Evolutionary conservation across 306 rosid genomes (phyloP).

Genomic region (Nissolia schottii): DNA sequence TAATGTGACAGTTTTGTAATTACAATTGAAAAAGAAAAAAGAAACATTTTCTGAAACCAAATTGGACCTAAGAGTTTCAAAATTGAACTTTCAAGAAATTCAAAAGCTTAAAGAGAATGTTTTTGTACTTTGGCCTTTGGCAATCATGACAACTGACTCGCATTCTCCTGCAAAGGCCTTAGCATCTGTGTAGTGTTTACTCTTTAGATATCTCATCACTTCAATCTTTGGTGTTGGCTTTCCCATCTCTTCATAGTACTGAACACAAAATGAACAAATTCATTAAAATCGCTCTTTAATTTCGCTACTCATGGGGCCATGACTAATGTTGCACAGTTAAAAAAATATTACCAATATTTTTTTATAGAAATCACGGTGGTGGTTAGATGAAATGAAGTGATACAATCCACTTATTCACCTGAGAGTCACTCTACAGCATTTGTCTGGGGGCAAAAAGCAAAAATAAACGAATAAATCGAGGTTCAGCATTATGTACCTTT

Average conservation of each 20-base stretch:
- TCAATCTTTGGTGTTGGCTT: constrained; percentile 83
- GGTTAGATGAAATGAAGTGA: no score
- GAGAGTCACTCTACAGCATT: no score
- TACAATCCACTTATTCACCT: no score
- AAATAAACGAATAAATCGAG: background rate
- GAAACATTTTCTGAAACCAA: no score
- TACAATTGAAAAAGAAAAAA: no score
- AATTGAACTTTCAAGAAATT: background rate
- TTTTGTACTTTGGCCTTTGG: constrained; percentile 91
- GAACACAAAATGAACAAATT: constrained; percentile 13
- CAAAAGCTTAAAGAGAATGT: background rate
- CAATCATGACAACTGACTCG: constrained; percentile 91
- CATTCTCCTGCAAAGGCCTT: constrained; percentile 79
- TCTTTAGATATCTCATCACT: constrained; percentile 70
- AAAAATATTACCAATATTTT: no score
- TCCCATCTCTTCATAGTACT: constrained; percentile 86
- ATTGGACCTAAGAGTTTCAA: background rate
- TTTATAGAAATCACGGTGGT: no score
- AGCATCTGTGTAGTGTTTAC: constrained; percentile 69
- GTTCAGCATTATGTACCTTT: constrained; percentile 42
- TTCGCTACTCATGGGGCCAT: no score
- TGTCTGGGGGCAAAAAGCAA: constrained; percentile 24
- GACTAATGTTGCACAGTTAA: no score
- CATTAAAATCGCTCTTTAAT: background rate
- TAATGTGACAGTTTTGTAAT: no score